These are phyloP conservation scores for Herpetomonas muscarum DNA, from an alignment of 208 protist species.

Conservation along the genomic window DNA sequence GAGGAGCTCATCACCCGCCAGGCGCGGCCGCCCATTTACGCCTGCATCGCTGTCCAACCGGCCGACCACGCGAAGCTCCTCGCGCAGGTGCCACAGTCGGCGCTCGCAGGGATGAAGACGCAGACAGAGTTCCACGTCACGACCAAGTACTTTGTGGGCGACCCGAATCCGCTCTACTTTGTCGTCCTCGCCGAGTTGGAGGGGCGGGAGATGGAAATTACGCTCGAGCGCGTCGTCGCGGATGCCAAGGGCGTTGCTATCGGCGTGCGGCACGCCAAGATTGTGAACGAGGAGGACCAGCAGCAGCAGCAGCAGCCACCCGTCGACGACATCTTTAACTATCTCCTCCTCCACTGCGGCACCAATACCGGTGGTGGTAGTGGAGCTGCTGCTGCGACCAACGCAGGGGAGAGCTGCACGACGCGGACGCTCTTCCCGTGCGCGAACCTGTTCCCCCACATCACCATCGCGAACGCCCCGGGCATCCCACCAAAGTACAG, in stretches of 20 bases:
- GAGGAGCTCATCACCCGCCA: slow-evolving; percentile 21
- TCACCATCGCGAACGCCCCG: slow-evolving; percentile 40
- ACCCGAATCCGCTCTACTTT: slow-evolving; percentile 28
- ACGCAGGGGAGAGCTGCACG: slow-evolving; percentile 11
- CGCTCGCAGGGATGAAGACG: slow-evolving; percentile 13
- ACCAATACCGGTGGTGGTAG: neutral
- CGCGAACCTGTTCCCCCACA: slow-evolving; percentile 41
- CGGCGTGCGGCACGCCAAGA: slow-evolving; percentile 12
- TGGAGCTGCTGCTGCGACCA: too few species aligned
- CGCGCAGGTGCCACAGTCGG: neutral
- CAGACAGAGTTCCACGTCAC: slow-evolving; percentile 38
- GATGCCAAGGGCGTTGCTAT: slow-evolving; percentile 40
- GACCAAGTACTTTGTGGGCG: slow-evolving; percentile 37
- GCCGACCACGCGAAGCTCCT: slow-evolving; percentile 14
- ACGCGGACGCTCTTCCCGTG: slow-evolving; percentile 37
- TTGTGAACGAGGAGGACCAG: neutral
- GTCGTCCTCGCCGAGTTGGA: slow-evolving; percentile 20
- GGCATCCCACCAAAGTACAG: slow-evolving; percentile 62
- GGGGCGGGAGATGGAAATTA: slow-evolving; percentile 26
- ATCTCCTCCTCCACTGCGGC: neutral
- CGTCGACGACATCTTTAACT: neutral
- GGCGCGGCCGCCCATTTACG: slow-evolving; percentile 17
- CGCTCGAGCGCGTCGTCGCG: slow-evolving; percentile 29
- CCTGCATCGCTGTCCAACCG: slow-evolving; percentile 10
- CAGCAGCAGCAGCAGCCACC: neutral